Conservation (phyloP, 176 grass and related monocot species). For the Alloteropsis semialata region DNA sequence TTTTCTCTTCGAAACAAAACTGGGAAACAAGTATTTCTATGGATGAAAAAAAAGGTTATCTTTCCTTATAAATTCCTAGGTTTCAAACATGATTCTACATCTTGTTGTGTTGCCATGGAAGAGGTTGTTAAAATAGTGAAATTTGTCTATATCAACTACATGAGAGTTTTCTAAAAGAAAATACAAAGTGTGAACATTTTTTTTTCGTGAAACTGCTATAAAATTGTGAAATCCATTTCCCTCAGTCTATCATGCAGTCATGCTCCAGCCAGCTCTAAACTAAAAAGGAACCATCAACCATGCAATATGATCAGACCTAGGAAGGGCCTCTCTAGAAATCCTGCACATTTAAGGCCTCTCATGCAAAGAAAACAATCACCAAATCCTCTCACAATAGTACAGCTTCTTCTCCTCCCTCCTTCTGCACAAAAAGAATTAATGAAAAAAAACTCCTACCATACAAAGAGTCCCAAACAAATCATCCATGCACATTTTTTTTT, state of each 20-base stretch:
- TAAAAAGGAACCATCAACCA: neutral
- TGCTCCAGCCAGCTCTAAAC: neutral
- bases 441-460: neutral
- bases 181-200: neutral
- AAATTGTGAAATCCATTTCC: too few relatives aligned
- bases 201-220: neutral
- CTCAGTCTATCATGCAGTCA: too few relatives aligned
- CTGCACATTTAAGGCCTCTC: neutral
- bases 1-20: neutral
- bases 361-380: conserved; percentile 13
- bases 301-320: neutral
- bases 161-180: too few relatives aligned
- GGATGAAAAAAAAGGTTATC: neutral
- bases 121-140: neutral
- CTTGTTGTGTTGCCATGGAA: neutral
- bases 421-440: neutral
- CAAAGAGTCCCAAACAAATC: neutral
- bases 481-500: neutral
- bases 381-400: neutral
- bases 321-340: neutral
- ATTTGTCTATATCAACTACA: neutral
- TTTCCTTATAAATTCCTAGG: neutral
- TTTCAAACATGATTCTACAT: neutral
- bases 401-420: neutral
- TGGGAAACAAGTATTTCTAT: neutral